Percentiles rank a stretch among this genome's conserved stretches.
These are phyloP conservation scores for Globisporangium spinosum DNA, from an alignment of 352 stramenopile genomes.

Conservation along the genomic window DNA sequence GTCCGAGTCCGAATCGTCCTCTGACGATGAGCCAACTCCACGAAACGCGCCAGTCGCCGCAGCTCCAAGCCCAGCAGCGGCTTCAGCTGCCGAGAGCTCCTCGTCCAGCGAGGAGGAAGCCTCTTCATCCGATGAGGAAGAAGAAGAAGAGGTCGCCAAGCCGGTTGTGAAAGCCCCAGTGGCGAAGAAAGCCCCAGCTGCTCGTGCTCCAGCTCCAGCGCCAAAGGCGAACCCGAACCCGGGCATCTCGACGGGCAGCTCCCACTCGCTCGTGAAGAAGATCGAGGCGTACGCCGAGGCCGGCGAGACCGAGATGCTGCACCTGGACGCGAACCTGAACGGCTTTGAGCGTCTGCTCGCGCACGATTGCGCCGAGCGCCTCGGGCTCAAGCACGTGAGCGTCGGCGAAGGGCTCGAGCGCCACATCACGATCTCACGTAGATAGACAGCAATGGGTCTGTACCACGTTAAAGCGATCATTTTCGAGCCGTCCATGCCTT, in stretches of 20 bases:
- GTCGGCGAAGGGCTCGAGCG: conserved; percentile 64
- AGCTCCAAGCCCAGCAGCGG: conserved; percentile 7
- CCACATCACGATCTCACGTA: conserved; percentile 63
- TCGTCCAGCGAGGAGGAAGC: conserved; percentile 14
- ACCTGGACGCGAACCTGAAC: conserved; percentile 75
- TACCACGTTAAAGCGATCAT: neutral
- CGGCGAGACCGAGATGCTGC: conserved; percentile 38
- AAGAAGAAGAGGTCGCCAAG: neutral
- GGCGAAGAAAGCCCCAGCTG: conserved; percentile 9
- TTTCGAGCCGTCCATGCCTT: neutral
- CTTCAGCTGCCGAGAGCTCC: neutral
- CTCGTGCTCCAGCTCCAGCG: conserved; percentile 10
- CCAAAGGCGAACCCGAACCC: conserved; percentile 16
- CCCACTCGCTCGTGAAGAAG: conserved; percentile 81
- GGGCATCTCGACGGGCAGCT: conserved; percentile 59
- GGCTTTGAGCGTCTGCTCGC: conserved; percentile 78
- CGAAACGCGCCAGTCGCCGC: neutral
- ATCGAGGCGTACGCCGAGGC: conserved; percentile 70
- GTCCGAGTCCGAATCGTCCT: conserved; percentile 17
- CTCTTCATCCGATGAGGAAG: conserved; percentile 26
- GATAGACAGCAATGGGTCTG: neutral
- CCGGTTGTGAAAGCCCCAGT: conserved; percentile 5
- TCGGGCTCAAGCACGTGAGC: conserved; percentile 72
- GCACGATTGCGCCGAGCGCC: conserved; percentile 76
- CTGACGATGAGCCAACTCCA: conserved; percentile 15